Evolutionary conservation across 106 monocot species (phyloP), one percentile per base, ranked within the genome.

Genomic region (Triglochin maritima): DNA sequence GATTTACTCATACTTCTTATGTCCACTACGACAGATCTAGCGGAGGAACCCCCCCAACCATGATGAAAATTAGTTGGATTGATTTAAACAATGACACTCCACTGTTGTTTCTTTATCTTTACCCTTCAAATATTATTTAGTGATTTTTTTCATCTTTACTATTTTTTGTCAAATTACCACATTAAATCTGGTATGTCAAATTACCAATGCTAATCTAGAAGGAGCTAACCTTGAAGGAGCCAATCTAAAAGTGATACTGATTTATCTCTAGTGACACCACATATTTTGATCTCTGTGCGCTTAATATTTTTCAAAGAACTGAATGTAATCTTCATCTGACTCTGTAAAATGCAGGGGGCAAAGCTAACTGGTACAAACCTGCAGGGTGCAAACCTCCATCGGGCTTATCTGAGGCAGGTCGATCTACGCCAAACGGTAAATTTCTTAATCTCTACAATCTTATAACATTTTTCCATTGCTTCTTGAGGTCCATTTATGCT

Each of bases 161-260:
- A 44, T 58, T 43, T 12, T 58, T 44, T 50, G 43, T 48, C 44
- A 29, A 29, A 29, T 29, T 29, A 29, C 29, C 1, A 29, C 29
- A 29, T 29, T 29, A 29, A 29, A 29, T 29, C 29, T 29, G 29
- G 29, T 29, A 29, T 29, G 29, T n/a, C 11, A 56, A 53, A 51
- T 98, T 47, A 69, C 84, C 6, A 66, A 76, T 84, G 91, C 91
- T 59, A 82, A 91, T 65, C 63, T 98, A 14, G 74, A 75, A 71
- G 96, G 88, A 60, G 96, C 96, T 56, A 96, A 96, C 81, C 73
- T 96, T 62, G 96, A 98, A 88, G 96, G 90, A 46, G 96, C 96
- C 42, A 98, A 98, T 81, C 73, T 98, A 45, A 98, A 98, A 91
- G 96, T 91, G 81, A 62, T 49, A 10, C 42, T 12, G 7, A 70